Evolutionary conservation across 305 asterid genomes (phyloP), one percentile per base, ranked within the genome.

Genomic region (Nicotiana rustica): DNA sequence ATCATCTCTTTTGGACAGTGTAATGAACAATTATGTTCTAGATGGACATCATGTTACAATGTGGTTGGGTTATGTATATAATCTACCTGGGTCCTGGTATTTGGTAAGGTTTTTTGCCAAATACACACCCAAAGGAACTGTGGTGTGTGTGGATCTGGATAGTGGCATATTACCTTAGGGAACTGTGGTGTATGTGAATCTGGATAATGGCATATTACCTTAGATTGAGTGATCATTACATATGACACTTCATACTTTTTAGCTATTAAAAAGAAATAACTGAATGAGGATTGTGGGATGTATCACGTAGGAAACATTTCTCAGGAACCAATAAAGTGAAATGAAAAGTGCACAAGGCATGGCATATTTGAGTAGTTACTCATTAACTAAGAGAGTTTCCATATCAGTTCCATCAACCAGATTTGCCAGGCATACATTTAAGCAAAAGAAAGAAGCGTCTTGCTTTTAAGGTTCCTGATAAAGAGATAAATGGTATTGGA

Each of bases 371-470:
- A 71, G 21, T 71, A 33, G 38, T 44, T 31, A 71, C 61, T 71
- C 78, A 47, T 47, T 57, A 71, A 47, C n/a, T 71, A 71, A 12
- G 36, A 71, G 78, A 49, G 79, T 49, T 25, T 25, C 44, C 25
- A 49, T 47, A 73, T 49, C 78, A 13, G 57, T 71, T 71, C 41
- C 79, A 73, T 73, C 21, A 73, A 25, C 44, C 44, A 73, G 79
- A 21, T 73, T 71, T 3, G 10, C 21, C 36, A 71, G 78, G 78
- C 78, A 12, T 73, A 49, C 0, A 7, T 3, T 73, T 35, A 49
- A 71, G 62, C 62, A 49, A 73, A 49, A 21, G 44, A 6, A 73
- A 73, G 64, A 25, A 13, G 59, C 4, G 59, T 4, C 59, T 52
- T 52, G 59, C 59, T 10, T 52, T 52, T 10, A 52, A 52, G 59